Conservation (phyloP, 2,329 filamentous ascomycete genomes). For the Aspergillus hortae region DNA sequence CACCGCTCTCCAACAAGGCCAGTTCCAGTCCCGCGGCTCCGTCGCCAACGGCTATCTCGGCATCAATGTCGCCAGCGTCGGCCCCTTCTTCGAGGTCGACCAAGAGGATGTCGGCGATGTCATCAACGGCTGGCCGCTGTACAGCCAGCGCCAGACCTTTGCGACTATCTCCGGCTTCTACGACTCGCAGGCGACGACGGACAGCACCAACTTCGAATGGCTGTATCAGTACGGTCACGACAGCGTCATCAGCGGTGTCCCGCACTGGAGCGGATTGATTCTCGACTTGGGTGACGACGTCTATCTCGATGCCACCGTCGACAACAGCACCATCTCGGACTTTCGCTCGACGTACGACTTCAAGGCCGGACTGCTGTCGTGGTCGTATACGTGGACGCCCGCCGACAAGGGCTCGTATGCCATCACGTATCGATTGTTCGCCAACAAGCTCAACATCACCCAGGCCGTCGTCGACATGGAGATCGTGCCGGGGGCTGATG, state of each 20-base stretch:
- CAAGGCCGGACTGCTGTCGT: constrained; percentile 59
- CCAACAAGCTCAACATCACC: constrained; percentile 61
- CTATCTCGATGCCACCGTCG: constrained; percentile 59
- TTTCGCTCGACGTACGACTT: constrained; percentile 62
- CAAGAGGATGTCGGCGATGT: constrained; percentile 48
- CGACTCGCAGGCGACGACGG: constrained; percentile 56
- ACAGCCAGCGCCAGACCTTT: constrained; percentile 60
- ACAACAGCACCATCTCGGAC: constrained; percentile 55
- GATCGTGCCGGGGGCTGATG: constrained; percentile 50
- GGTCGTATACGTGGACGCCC: constrained; percentile 66
- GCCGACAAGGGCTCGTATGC: constrained; percentile 48
- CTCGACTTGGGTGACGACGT: constrained; percentile 53
- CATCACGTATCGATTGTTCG: constrained; percentile 63
- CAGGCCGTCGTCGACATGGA: constrained; percentile 59
- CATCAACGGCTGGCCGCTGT: constrained; percentile 66
- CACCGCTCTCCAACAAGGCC: constrained; percentile 52
- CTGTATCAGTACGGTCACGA: constrained; percentile 67
- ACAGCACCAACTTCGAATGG: constrained; percentile 64
- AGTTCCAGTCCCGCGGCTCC: constrained; percentile 59
- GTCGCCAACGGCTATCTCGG: constrained; percentile 64
- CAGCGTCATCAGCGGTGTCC: constrained; percentile 67
- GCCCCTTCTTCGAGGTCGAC: constrained; percentile 62
- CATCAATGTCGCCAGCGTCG: constrained; percentile 60
- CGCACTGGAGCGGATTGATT: constrained; percentile 62
- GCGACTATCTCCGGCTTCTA: constrained; percentile 67